These are phyloP conservation scores for Colletotrichum sp. DNA, from an alignment of 2,329 filamentous ascomycete genomes.

Conservation along the genomic window DNA sequence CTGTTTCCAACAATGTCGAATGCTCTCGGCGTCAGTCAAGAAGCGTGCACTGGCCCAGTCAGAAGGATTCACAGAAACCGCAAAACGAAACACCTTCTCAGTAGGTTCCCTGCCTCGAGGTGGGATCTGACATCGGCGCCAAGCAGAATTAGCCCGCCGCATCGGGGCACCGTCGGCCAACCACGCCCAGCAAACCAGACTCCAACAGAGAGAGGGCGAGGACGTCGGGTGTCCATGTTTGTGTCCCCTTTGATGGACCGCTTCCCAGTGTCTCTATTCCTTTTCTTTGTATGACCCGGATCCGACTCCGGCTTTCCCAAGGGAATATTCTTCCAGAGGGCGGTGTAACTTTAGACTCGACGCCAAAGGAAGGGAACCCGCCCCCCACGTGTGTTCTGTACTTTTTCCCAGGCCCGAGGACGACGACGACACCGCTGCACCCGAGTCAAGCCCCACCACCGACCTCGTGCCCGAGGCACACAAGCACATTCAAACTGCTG, in stretches of 20 bases:
- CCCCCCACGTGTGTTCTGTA: background rate
- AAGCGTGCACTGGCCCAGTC: background rate
- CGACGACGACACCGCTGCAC: background rate
- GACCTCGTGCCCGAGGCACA: background rate
- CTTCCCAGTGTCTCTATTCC: background rate
- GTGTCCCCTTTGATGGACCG: background rate
- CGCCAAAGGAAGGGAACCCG: background rate
- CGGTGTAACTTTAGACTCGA: background rate
- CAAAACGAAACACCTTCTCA: background rate
- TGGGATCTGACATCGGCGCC: slow-evolving; percentile 1
- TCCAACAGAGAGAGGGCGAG: background rate
- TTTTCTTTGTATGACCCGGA: background rate
- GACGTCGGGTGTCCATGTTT: background rate
- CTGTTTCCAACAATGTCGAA: background rate
- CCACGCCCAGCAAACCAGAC: background rate
- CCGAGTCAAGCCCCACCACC: background rate
- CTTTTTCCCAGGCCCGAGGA: background rate
- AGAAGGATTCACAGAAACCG: background rate
- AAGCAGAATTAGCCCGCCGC: background rate
- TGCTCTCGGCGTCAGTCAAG: background rate
- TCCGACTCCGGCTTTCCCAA: background rate
- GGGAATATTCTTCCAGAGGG: background rate
- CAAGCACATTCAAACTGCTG: background rate
- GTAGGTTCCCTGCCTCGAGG: background rate
- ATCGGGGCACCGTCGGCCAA: background rate